phyloP scores from a whole-genome alignment of 2,329 filamentous ascomycete genomes.

The Peltaster fructicola region DNA sequence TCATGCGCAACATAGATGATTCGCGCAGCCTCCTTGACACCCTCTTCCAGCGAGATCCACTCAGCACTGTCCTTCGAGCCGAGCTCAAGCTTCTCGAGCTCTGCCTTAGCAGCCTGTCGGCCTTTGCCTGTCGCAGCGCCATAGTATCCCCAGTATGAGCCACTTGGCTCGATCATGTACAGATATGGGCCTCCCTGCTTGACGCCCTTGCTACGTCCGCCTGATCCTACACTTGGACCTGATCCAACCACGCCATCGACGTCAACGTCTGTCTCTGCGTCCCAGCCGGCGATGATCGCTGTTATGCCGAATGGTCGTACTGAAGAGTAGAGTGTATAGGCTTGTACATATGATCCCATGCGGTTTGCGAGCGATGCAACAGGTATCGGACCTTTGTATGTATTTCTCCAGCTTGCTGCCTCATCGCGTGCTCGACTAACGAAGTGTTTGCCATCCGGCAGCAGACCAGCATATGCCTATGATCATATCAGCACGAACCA shows the following conservation, averaged over 20 bases:
- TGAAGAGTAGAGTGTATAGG: slow-evolving; percentile 91
- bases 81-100: slow-evolving; percentile 94
- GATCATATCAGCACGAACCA: too few species aligned
- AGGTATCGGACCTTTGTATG: slow-evolving; percentile 89
- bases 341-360: slow-evolving; percentile 91
- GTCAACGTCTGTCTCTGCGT: slow-evolving; percentile 66
- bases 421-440: slow-evolving; percentile 88
- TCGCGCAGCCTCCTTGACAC: slow-evolving; percentile 85
- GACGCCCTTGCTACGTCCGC: slow-evolving; percentile 59
- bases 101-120: slow-evolving; percentile 88
- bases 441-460: slow-evolving; percentile 91
- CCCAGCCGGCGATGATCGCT: slow-evolving; percentile 83
- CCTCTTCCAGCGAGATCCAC: slow-evolving; percentile 63
- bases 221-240: slow-evolving; percentile 61
- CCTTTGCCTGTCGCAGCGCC: slow-evolving; percentile 95
- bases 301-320: slow-evolving; percentile 95
- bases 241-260: slow-evolving; percentile 82
- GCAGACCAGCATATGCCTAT: slow-evolving; percentile 85
- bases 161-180: slow-evolving; percentile 98
- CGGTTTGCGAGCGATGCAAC: slow-evolving; percentile 74
- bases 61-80: slow-evolving; percentile 39
- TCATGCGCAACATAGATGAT: slow-evolving; percentile 98
- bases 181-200: slow-evolving; percentile 78
- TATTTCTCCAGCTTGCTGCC: slow-evolving; percentile 73
- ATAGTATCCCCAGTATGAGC: slow-evolving; percentile 97